Evolutionary conservation across 257 asterid genomes (phyloP), one percentile per base, ranked within the genome.

Genomic region (Solanum chmielewskii): DNA sequence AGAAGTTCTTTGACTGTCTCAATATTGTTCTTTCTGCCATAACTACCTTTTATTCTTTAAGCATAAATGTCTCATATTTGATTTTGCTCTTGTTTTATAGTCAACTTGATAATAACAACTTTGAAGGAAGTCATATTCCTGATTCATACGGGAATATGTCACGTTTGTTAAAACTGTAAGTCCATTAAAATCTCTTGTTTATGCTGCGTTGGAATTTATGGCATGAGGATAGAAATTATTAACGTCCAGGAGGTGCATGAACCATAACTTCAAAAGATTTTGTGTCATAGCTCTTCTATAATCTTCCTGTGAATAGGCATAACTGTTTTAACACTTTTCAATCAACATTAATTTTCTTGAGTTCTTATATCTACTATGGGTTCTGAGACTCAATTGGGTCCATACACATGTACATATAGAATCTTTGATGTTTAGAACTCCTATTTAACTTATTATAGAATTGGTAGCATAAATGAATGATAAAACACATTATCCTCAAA

Each of bases 41-140:
- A 29, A 56, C 15, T 59, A 23, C 83, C 66, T 56, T 77, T 35
- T 76, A 21, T 85, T 85, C 39, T 25, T 5, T 68, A 81, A 49
- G 66, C 68, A 81, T 49, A 20, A 29, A 81, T 15, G 29, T 49
- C 85, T 49, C 62, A 47, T 81, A 81, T 49, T 49, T 81, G 7
- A 31, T 49, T 47, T 29, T 81, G 70, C 74, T 77, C 86, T 87
- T 73, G 76, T 86, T 90, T 88, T 88, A 86, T 96, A 96, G 99
- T 86, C 99, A 96, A 88, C 96, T 96, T 64, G 99, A 96, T 86
- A 96, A 95, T 89, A 96, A 96, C 92, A 89, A 96, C 90, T 93
- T 96, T 49, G 90, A 73, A 12, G 98, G 98, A 82, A 96, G 88
- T 89, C 49, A 60, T 2, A 94, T 96, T 88, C 99, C 99, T 25